These are phyloP conservation scores for Thozetella sp. DNA, from an alignment of 495 filamentous ascomycete species.

Conservation along the genomic window DNA sequence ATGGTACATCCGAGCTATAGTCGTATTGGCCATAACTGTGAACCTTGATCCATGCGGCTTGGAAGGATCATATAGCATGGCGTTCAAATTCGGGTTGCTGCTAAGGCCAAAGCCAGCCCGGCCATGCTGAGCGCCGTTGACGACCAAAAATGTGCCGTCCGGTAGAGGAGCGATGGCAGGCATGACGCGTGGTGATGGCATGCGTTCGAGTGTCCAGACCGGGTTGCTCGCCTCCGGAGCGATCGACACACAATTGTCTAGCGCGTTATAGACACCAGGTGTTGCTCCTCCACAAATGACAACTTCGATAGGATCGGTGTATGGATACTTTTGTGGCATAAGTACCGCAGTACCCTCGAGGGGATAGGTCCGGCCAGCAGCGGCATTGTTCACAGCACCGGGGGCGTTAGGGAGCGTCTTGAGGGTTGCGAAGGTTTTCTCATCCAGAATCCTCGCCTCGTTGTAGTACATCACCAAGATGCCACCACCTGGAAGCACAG, in stretches of 20 bases:
- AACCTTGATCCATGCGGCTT: slow-evolving; percentile 58
- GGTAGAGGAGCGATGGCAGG: slow-evolving; percentile 66
- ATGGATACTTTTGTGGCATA: slow-evolving; percentile 60
- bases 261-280: slow-evolving; percentile 45
- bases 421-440: slow-evolving; percentile 53
- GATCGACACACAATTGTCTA: slow-evolving; percentile 69
- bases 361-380: slow-evolving; percentile 62
- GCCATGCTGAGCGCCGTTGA: slow-evolving; percentile 63
- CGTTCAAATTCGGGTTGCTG: slow-evolving; percentile 57
- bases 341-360: slow-evolving; percentile 61
- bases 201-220: slow-evolving; percentile 63
- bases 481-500: slow-evolving; percentile 57
- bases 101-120: slow-evolving; percentile 66
- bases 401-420: slow-evolving; percentile 61
- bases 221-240: slow-evolving; percentile 56
- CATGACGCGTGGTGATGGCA: slow-evolving; percentile 67
- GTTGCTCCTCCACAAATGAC: slow-evolving; percentile 66
- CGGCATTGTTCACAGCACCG: slow-evolving; percentile 58
- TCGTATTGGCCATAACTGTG: slow-evolving; percentile 66
- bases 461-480: slow-evolving; percentile 70
- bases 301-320: slow-evolving; percentile 52
- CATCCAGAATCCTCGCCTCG: slow-evolving; percentile 63
- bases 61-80: slow-evolving; percentile 62
- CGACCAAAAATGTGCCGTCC: slow-evolving; percentile 66
- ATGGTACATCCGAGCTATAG: slow-evolving; percentile 65